A percentile compares a stretch with the other conserved stretches of the same genome.
phyloP scores from a whole-genome alignment of 2,329 filamentous ascomycete genomes.

The Akanthomyces muscarius region DNA sequence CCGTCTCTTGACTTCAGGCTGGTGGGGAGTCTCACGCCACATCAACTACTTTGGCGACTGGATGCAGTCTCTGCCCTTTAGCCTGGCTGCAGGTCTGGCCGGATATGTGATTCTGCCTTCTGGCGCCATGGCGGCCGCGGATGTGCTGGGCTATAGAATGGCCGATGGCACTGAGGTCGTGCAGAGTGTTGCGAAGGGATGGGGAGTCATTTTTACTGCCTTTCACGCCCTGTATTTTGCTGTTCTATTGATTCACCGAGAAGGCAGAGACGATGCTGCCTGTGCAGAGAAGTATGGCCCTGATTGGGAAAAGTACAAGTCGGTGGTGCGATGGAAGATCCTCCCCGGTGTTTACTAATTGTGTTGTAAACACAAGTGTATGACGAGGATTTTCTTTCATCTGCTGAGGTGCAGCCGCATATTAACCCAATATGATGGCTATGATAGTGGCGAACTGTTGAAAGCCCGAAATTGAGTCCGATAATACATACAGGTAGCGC shows the following conservation, averaged over 20 bases:
- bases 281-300: conserved; percentile 82
- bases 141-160: conserved; percentile 49
- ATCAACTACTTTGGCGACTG: conserved; percentile 95
- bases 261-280: conserved; percentile 79
- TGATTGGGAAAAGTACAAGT: conserved; percentile 83
- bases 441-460: not conserved
- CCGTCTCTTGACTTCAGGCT: conserved; percentile 74
- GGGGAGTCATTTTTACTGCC: conserved; percentile 83
- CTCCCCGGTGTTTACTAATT: conserved; percentile 72
- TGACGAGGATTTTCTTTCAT: not conserved
- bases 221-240: conserved; percentile 90
- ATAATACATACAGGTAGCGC: no score
- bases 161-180: conserved; percentile 58
- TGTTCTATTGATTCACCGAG: conserved; percentile 75
- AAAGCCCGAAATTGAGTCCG: no score
- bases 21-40: conserved; percentile 87
- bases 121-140: conserved; percentile 32
- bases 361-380: conserved; percentile 13
- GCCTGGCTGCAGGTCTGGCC: conserved; percentile 74
- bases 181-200: conserved; percentile 68
- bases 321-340: conserved; percentile 71
- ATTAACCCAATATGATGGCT: not conserved
- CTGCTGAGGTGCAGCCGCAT: not conserved
- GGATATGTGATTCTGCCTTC: conserved; percentile 67
- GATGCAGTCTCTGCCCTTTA: conserved; percentile 84